Evolutionary conservation across 139 green algal genomes (phyloP).

Genomic region (Volvox reticuliferus): DNA sequence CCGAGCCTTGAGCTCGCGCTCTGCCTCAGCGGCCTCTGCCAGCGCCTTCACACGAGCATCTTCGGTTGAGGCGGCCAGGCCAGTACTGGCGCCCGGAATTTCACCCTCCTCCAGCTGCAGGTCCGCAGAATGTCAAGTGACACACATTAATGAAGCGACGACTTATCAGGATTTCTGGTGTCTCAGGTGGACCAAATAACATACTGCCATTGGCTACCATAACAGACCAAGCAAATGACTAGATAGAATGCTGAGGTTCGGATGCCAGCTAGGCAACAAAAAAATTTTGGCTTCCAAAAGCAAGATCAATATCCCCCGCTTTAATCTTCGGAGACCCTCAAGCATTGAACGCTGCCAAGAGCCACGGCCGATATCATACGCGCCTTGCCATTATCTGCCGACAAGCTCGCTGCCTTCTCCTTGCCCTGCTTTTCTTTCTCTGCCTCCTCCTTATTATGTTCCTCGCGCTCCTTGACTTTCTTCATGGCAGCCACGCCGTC

Average conservation of each 20-base stretch:
- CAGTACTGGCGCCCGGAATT: slow-evolving; percentile 8
- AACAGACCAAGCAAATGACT: too few relatives aligned
- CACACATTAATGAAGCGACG: too few relatives aligned
- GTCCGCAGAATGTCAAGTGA: too few relatives aligned
- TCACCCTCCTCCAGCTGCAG: slow-evolving; percentile 66
- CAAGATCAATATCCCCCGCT: too few relatives aligned
- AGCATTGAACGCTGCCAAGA: too few relatives aligned
- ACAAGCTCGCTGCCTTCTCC: slow-evolving; percentile 51
- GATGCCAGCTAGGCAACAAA: too few relatives aligned
- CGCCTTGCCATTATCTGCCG: slow-evolving; percentile 36
- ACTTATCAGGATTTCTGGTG: too few relatives aligned
- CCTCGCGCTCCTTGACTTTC: slow-evolving; percentile 74
- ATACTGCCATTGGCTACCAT: too few relatives aligned
- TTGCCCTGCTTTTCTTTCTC: slow-evolving; percentile 53
- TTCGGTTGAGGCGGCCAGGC: slow-evolving; percentile 15
- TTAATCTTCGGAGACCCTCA: too few relatives aligned
- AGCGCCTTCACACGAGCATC: slow-evolving; percentile 50
- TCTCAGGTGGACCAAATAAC: too few relatives aligned
- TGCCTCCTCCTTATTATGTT: slow-evolving; percentile 57
- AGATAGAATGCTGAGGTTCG: too few relatives aligned
- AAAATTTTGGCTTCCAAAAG: too few relatives aligned
- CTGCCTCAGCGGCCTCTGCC: slow-evolving; percentile 56
- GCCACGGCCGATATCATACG: not conserved
- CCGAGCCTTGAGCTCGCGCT: slow-evolving; percentile 80
- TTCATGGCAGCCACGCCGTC: slow-evolving; percentile 57